A percentile compares a stretch with the other conserved stretches of the same genome.
Evolutionary conservation across 768 basidiomycete genomes (phyloP).

Genomic region (Leccinum rimulosum): DNA sequence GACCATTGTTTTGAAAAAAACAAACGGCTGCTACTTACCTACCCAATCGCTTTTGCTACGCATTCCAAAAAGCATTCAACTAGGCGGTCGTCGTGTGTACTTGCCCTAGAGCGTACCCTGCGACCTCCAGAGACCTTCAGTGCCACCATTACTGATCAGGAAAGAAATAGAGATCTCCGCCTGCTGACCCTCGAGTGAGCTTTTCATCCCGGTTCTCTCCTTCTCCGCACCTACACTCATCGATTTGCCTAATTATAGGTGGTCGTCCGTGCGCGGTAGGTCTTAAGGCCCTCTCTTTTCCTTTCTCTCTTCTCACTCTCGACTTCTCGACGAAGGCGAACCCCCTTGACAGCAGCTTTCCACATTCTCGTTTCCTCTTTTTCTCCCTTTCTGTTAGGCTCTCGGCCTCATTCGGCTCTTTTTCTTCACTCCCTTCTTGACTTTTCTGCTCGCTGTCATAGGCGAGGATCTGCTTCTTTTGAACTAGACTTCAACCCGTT

Average conservation of each 20-base stretch:
- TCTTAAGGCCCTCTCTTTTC: conserved; percentile 17
- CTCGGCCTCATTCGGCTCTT: conserved; percentile 27
- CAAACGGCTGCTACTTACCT: background rate
- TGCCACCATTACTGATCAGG: conserved; percentile 72
- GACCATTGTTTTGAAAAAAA: background rate
- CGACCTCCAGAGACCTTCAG: conserved; percentile 40
- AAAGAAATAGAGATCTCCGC: conserved; percentile 78
- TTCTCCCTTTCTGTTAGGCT: conserved; percentile 2
- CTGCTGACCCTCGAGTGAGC: conserved; percentile 76
- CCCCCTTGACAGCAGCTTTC: conserved; percentile 61
- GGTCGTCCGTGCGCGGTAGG: conserved; percentile 76
- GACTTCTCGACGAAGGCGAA: conserved; percentile 52
- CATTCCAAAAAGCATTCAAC: conserved; percentile 12
- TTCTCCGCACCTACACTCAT: conserved; percentile 15
- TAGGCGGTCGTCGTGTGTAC: conserved; percentile 22
- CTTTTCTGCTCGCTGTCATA: conserved; percentile 17
- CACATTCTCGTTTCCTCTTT: conserved; percentile 4
- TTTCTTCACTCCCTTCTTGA: conserved; percentile 49
- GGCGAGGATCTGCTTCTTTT: conserved; percentile 63
- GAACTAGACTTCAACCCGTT: conserved; percentile 41
- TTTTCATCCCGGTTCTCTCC: conserved; percentile 21
- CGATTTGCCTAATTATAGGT: conserved; percentile 43
- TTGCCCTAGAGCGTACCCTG: conserved; percentile 20
- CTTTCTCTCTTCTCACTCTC: conserved; percentile 14
- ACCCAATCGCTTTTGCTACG: conserved; percentile 28